A percentile compares a stretch with the other conserved stretches of the same genome.
These are phyloP conservation scores for Picocystis sp. DNA, from an alignment of 163 green algal genomes.

Conservation along the genomic window DNA sequence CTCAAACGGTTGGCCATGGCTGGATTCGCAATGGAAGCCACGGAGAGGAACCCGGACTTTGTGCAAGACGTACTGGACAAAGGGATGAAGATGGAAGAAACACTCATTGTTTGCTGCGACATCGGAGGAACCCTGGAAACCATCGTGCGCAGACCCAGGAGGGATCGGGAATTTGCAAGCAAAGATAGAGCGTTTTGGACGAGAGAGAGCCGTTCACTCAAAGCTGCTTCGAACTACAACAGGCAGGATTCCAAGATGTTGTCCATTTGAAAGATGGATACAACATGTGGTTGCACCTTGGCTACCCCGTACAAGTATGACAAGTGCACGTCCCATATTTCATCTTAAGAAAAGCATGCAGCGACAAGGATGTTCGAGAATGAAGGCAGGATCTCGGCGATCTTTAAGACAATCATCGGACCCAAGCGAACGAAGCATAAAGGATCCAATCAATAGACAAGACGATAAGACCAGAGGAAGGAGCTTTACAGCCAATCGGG, in stretches of 20 bases:
- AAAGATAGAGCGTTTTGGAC: conserved; percentile 40
- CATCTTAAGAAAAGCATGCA: too few species aligned
- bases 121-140: conserved; percentile 49
- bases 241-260: conserved; percentile 4
- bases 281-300: conserved; percentile 4
- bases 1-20: conserved; percentile 58
- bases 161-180: conserved; percentile 12
- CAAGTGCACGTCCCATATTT: too few species aligned
- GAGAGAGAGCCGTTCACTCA: conserved; percentile 53
- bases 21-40: conserved; percentile 53
- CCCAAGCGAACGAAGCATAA: too few species aligned
- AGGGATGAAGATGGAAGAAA: conserved; percentile 34
- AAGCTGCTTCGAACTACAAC: conserved; percentile 59
- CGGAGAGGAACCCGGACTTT: conserved; percentile 63
- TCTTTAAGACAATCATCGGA: too few species aligned
- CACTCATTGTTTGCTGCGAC: conserved; percentile 33
- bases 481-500: too few species aligned
- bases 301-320: not conserved
- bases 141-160: conserved; percentile 23
- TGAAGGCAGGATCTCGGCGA: too few species aligned
- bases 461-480: too few species aligned
- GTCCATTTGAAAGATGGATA: conserved; percentile 1
- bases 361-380: too few species aligned
- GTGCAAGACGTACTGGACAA: conserved; percentile 1
- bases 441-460: too few species aligned